phyloP scores from a whole-genome alignment of 768 basidiomycete genomes.

The Suillus decipiens region DNA sequence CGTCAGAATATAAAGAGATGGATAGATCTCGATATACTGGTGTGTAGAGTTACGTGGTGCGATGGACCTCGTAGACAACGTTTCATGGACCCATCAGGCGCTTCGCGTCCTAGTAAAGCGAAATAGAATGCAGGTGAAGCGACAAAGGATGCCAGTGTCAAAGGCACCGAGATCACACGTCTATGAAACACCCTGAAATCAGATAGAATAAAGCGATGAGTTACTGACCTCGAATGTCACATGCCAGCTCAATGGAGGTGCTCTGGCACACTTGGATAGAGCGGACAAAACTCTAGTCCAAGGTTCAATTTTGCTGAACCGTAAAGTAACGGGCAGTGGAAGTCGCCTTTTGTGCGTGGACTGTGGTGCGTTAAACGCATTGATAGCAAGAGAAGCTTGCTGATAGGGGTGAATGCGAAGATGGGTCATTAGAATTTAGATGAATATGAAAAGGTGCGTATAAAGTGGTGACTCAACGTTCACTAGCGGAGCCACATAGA shows the following conservation, averaged over 20 bases:
- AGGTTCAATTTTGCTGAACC: not conserved
- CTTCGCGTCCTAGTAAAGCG: not conserved
- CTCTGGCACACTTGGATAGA: not conserved
- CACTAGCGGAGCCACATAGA: not conserved
- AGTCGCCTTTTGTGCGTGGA: constrained; percentile 1
- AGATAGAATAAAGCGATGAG: not conserved
- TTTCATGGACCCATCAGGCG: not conserved
- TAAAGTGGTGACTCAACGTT: not conserved
- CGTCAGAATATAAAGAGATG: not conserved
- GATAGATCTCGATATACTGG: not conserved
- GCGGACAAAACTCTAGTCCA: not conserved
- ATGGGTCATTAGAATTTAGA: not conserved
- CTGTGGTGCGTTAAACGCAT: constrained; percentile 5
- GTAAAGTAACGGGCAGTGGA: not conserved
- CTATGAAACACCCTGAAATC: not conserved
- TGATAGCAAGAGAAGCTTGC: not conserved
- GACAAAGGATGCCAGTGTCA: not conserved
- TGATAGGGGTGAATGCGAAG: not conserved
- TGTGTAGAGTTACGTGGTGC: not conserved
- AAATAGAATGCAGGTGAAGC: not conserved
- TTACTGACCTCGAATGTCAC: not conserved
- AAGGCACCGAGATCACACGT: constrained; percentile 4
- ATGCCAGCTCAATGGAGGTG: not conserved
- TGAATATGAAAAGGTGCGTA: not conserved
- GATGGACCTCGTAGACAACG: not conserved